Evolutionary conservation across 257 asterid species (phyloP), one percentile per base, ranked within the genome.

Genomic region (Solanum medicagineum): DNA sequence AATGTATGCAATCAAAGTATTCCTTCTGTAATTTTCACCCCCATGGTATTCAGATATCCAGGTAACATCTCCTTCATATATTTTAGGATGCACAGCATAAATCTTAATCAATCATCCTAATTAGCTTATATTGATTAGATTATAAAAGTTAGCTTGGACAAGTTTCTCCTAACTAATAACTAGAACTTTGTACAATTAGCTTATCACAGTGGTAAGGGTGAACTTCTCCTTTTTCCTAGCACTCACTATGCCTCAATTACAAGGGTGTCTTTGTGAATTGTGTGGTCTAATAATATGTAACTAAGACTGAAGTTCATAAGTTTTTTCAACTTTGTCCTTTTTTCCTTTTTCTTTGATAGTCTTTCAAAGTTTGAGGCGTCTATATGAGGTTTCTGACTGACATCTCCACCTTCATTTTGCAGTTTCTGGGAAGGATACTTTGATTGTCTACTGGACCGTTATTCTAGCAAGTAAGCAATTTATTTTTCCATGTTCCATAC

Each of bases 381-480:
- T 26, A 29, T 10, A 17, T 79, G 26, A 79, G 83, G 19, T 53
- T 53, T 53, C 49, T 36, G 49, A 26, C 65, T 79, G 65, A 79
- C 49, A 79, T 79, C 83, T 79, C 65, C 83, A 53, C 12, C 7
- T 53, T 26, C 47, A 53, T 53, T 75, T 85, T 92, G 91, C 98
- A 95, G 98, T 87, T 94, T 95, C 88, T 95, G 99, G 99, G 99
- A 95, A 90, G 95, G 93, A 80, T 94, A 93, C 90, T 94, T 95
- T 85, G 99, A 95, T 77, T 89, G 92, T 86, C 91, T 94, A 77
- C 92, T 95, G 88, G 99, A 95, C 89, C 94, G 93, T 85, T 94
- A 90, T 85, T 94, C 98, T 77, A 94, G 90, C 98, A 95, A 93
- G 97, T 95, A 90, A 92, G 94, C 49, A 9, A 63, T 62, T 79